Evolutionary conservation across 768 basidiomycete species (phyloP), one percentile per base, ranked within the genome.

Genomic region (Imleria badia): DNA sequence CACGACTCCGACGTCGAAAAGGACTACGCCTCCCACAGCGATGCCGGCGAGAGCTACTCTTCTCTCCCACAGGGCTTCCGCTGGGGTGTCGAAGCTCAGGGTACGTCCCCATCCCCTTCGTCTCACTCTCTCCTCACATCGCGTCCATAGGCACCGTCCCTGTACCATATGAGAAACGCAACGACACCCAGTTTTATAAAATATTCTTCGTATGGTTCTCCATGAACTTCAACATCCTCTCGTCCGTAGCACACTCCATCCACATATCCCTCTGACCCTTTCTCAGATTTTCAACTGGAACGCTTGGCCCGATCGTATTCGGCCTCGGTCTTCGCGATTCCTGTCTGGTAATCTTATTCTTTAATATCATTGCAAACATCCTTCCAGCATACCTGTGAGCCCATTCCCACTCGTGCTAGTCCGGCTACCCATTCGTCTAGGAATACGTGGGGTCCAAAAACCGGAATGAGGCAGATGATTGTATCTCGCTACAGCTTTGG

Each of bases 391-490:
- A 82, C 62, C 76, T 87, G 83, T 83, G 60, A 59, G 81, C 45
- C 45, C 19, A 22, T 23, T 49, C 39, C 19, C 40, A 19, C 43
- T 29, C 30, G 15, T 17, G 2, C 12, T 13, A 29, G 0, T 36
- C 1, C 30, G 10, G 3, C 1, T 13, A 17, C 56, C 31, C 3
- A 70, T 20, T 19, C 12, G 2, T 22, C 12, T 47, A 81, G 80
- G 54, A 71, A 81, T n/a, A 83, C 85, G 4, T 90, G 89, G 72
- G 89, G 91, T 12, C 89, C 91, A 0, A 85, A 84, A 66, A 73
- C 88, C 1, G 94, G 94, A 12, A 80, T 87, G 64, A 80, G 91
- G 19, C 87, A 93, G 61, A 91, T 94, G 89, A 82, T 90, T 22
- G 80, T 83, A 41, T 85, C 91, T 3, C 72, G 82, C 23, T 85